Evolutionary conservation across 2,329 filamentous ascomycete genomes (phyloP), one percentile per base, ranked within the genome.

Genomic region (Coniosporium tulheliwenetii): DNA sequence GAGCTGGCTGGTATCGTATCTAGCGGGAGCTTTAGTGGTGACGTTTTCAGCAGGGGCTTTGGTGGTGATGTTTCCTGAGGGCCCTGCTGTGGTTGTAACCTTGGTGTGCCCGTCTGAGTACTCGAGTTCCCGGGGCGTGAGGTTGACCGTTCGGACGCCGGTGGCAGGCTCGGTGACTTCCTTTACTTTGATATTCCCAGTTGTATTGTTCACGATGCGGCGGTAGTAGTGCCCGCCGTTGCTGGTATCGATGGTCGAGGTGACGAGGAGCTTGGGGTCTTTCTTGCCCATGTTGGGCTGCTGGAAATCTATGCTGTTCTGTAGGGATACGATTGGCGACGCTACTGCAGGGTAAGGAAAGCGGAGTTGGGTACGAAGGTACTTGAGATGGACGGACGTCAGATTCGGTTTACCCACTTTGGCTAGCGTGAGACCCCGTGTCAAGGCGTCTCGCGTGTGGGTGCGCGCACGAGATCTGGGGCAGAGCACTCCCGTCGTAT

Each of bases 151-250:
- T 5, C 49, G 52, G 14, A 53, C 53, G 14, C 51, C 52, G 15
- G 48, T 42, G 12, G 52, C 52, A 2, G 62, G 60, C 30, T 57
- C 57, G 40, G 48, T 50, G 30, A 50, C 52, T 37, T 62, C 55
- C 33, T 60, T 38, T 31, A 57, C 49, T 45, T 56, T 60, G 30
- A 55, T 50, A 40, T 54, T 51, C 40, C 58, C 56, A 44, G 39
- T 58, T 32, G 50, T 57, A 34, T 60, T 55, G 44, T 62, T 48
- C 35, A 55, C 48, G 41, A 62, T 50, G 43, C 57, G 56, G 36
- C 60, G 53, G 47, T 56, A 55, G 13, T 62, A 50, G 45, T 60
- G 55, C 30, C 62, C 54, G 16, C 57, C 50, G 48, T 63, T 53
- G 14, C 19, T 26, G 19, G 59, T 61, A 41, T 60, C 53, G 44